Percentiles rank a stretch among this genome's conserved stretches.
phyloP scores from a whole-genome alignment of 306 rosid genomes.

The Casuarina cunninghamiana region DNA sequence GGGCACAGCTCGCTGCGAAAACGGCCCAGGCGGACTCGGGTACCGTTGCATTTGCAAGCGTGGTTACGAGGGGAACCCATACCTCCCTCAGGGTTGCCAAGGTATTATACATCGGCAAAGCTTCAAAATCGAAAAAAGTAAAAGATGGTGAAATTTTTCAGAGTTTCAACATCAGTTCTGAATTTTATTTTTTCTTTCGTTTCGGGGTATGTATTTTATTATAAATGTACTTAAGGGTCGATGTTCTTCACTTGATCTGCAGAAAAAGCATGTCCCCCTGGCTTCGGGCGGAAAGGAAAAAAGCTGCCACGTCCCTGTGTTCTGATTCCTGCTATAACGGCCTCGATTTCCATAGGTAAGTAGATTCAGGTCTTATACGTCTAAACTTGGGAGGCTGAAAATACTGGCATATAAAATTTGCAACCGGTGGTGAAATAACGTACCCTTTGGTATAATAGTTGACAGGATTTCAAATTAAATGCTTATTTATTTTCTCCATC shows the following conservation, averaged over 20 bases:
- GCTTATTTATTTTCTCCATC: too few relatives aligned
- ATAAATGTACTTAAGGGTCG: not conserved
- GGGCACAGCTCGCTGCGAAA: too few relatives aligned
- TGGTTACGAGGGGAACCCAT: slow-evolving; percentile 40
- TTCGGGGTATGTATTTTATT: too few relatives aligned
- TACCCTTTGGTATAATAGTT: too few relatives aligned
- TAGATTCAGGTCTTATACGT: not conserved
- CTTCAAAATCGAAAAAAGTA: too few relatives aligned
- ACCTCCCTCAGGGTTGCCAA: slow-evolving; percentile 30
- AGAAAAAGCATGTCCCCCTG: not conserved
- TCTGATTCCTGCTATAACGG: not conserved
- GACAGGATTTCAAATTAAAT: too few relatives aligned
- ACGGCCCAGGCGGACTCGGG: not conserved
- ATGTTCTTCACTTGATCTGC: not conserved
- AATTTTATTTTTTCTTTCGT: too few relatives aligned
- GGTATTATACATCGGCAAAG: slow-evolving; percentile 11
- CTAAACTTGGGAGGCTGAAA: too few relatives aligned
- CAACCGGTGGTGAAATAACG: too few relatives aligned
- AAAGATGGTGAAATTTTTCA: too few relatives aligned
- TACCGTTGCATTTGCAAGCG: slow-evolving; percentile 33
- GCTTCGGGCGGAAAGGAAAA: not conserved
- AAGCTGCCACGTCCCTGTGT: not conserved
- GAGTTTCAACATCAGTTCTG: too few relatives aligned
- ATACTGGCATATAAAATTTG: too few relatives aligned
- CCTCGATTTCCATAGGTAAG: not conserved